Conservation (phyloP, 2,329 filamentous ascomycete genomes). For the Phialemonium atrogriseum region DNA sequence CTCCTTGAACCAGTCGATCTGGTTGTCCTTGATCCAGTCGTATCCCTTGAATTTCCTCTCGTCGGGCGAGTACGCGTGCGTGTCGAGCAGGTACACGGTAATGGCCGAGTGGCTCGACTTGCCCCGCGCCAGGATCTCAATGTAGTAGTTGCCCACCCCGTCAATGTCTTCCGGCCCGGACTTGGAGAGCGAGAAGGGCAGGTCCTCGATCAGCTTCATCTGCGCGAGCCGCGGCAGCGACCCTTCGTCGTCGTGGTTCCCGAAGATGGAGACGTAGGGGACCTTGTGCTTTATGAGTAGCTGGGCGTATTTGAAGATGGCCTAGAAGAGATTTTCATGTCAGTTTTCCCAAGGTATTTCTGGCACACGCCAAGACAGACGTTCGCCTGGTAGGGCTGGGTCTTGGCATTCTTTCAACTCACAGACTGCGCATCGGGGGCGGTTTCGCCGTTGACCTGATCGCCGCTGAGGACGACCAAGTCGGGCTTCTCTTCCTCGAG, state of each 20-base stretch:
- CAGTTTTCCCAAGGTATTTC: too few relatives aligned
- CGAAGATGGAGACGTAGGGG: slow-evolving; percentile 87
- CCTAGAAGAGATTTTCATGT: slow-evolving; percentile 33
- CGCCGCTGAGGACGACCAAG: slow-evolving; percentile 82
- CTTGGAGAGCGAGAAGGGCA: slow-evolving; percentile 83
- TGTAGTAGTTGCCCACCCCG: slow-evolving; percentile 88
- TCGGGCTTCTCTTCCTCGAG: slow-evolving; percentile 92
- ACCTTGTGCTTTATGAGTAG: slow-evolving; percentile 80
- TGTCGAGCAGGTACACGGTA: slow-evolving; percentile 91
- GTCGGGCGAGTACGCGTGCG: slow-evolving; percentile 85
- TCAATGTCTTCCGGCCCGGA: slow-evolving; percentile 77
- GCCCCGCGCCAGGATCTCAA: slow-evolving; percentile 79
- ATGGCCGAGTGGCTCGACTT: slow-evolving; percentile 78
- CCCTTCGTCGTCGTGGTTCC: slow-evolving; percentile 94
- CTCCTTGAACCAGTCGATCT: slow-evolving; percentile 89
- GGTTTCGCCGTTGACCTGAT: slow-evolving; percentile 92
- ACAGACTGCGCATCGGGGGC: slow-evolving; percentile 84
- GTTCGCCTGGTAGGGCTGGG: too few relatives aligned
- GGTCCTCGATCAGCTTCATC: slow-evolving; percentile 77
- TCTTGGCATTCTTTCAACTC: slow-evolving; percentile 23
- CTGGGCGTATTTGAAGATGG: slow-evolving; percentile 87
- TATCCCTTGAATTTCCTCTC: slow-evolving; percentile 86
- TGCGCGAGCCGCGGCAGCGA: slow-evolving; percentile 67
- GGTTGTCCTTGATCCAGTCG: slow-evolving; percentile 91
- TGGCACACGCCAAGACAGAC: too few relatives aligned